Conservation (phyloP, 805 yeast species). For the Huiozyma naganishii region DNA sequence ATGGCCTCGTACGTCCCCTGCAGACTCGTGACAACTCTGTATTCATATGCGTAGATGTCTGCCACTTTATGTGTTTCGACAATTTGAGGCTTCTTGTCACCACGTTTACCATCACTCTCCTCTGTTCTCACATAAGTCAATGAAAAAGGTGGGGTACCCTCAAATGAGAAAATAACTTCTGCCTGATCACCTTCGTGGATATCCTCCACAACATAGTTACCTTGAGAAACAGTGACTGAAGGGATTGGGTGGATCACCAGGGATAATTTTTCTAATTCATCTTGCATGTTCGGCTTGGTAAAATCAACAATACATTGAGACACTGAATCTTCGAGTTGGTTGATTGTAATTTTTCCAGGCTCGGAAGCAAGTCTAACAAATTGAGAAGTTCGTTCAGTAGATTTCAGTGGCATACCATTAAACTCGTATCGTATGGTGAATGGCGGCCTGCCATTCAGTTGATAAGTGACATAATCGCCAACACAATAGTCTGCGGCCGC, state of each 20-base stretch:
- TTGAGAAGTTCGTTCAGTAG: slow-evolving; percentile 39
- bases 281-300: slow-evolving; percentile 30
- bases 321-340: slow-evolving; percentile 63
- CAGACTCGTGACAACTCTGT: slow-evolving; percentile 63
- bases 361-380: slow-evolving; percentile 66
- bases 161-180: slow-evolving; percentile 69
- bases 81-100: slow-evolving; percentile 41
- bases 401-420: slow-evolving; percentile 47
- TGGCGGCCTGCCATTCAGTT: slow-evolving; percentile 71
- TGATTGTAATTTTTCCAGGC: slow-evolving; percentile 65
- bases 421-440: slow-evolving; percentile 67
- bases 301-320: slow-evolving; percentile 61
- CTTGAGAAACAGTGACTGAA: slow-evolving; percentile 75
- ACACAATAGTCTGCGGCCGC: slow-evolving; percentile 60
- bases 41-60: slow-evolving; percentile 58
- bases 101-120: slow-evolving; percentile 31
- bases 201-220: slow-evolving; percentile 64
- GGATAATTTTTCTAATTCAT: slow-evolving; percentile 25
- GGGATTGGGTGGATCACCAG: slow-evolving; percentile 46
- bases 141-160: slow-evolving; percentile 85
- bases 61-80: slow-evolving; percentile 48
- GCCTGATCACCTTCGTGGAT: slow-evolving; percentile 94
- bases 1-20: slow-evolving; percentile 94
- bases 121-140: slow-evolving; percentile 74
- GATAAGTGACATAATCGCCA: slow-evolving; percentile 77